Percentiles rank a stretch among this genome's conserved stretches.
Conservation (phyloP, 2,329 filamentous ascomycete species). For the Emericellopsis atlantica region DNA sequence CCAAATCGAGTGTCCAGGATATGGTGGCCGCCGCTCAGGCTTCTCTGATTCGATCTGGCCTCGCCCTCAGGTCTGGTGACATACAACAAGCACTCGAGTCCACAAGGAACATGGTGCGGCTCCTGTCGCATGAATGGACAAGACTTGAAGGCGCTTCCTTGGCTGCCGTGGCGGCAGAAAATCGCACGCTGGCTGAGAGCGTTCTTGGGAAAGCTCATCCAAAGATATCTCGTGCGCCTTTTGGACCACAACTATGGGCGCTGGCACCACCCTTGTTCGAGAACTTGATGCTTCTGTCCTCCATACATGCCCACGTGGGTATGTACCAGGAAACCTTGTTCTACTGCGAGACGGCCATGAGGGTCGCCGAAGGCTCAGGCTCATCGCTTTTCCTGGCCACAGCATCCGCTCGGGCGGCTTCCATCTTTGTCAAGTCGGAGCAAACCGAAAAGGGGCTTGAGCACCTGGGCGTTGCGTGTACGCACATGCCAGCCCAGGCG, state of each 20-base stretch:
- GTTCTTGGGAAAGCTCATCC: constrained; percentile 1
- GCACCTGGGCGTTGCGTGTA: constrained; percentile 38
- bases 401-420: constrained; percentile 40
- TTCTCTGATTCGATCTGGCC: constrained; percentile 47
- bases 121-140: constrained; percentile 42
- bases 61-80: constrained; percentile 51
- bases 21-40: constrained; percentile 16
- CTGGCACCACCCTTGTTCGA: constrained; percentile 63
- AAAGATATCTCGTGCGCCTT: constrained; percentile 11
- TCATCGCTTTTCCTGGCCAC: constrained; percentile 46
- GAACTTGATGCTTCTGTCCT: constrained; percentile 60
- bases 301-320: constrained; percentile 71
- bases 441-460: constrained; percentile 44
- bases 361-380: constrained; percentile 57
- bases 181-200: constrained; percentile 14
- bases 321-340: constrained; percentile 81
- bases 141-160: constrained; percentile 26
- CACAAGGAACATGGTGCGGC: constrained; percentile 44
- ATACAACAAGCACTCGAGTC: constrained; percentile 43
- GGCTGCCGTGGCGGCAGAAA: constrained; percentile 7
- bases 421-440: constrained; percentile 43
- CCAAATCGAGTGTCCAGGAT: constrained; percentile 18
- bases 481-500: constrained; percentile 30
- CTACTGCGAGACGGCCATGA: constrained; percentile 73
- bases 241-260: constrained; percentile 60